Conservation (phyloP, 1,284 basidiomycete species). For the Psilocybe mexicana region DNA sequence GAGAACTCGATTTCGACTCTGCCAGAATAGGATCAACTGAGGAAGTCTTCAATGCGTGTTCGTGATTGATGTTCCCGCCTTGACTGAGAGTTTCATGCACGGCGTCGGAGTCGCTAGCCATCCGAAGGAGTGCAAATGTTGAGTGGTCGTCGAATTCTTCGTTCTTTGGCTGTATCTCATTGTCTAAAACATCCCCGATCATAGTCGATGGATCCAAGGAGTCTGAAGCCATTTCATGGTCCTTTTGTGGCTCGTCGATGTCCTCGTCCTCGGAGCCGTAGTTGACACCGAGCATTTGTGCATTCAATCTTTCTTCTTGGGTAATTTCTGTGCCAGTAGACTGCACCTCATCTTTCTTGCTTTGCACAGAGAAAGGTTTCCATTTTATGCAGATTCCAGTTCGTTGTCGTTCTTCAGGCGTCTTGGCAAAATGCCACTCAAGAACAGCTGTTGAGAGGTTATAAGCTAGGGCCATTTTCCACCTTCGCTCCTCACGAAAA, state of each 20-base stretch:
- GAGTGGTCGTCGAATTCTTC: slow-evolving; percentile 64
- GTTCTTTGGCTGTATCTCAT: slow-evolving; percentile 51
- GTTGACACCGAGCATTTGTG: slow-evolving; percentile 39
- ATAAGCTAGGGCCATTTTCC: slow-evolving; percentile 89
- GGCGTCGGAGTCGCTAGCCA: slow-evolving; percentile 32
- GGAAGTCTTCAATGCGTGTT: slow-evolving; percentile 33
- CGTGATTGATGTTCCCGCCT: neutral
- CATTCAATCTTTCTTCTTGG: slow-evolving; percentile 5
- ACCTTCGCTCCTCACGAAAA: slow-evolving; percentile 90
- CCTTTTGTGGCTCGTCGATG: slow-evolving; percentile 59
- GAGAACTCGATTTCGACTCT: slow-evolving; percentile 39
- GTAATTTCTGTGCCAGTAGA: slow-evolving; percentile 29
- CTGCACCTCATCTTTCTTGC: slow-evolving; percentile 27
- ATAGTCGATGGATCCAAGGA: slow-evolving; percentile 49
- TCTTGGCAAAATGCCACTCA: slow-evolving; percentile 83
- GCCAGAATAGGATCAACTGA: slow-evolving; percentile 55
- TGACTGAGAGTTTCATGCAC: slow-evolving; percentile 11
- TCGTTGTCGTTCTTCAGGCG: slow-evolving; percentile 61
- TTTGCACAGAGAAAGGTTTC: slow-evolving; percentile 45
- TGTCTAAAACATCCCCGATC: slow-evolving; percentile 54
- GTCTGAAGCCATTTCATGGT: slow-evolving; percentile 53
- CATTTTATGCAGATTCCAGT: slow-evolving; percentile 73
- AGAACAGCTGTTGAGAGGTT: slow-evolving; percentile 83
- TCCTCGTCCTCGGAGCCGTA: slow-evolving; percentile 66
- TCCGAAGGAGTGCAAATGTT: slow-evolving; percentile 38